Conservation (phyloP, 352 stramenopile species). For the Phytophthora rubi region DNA sequence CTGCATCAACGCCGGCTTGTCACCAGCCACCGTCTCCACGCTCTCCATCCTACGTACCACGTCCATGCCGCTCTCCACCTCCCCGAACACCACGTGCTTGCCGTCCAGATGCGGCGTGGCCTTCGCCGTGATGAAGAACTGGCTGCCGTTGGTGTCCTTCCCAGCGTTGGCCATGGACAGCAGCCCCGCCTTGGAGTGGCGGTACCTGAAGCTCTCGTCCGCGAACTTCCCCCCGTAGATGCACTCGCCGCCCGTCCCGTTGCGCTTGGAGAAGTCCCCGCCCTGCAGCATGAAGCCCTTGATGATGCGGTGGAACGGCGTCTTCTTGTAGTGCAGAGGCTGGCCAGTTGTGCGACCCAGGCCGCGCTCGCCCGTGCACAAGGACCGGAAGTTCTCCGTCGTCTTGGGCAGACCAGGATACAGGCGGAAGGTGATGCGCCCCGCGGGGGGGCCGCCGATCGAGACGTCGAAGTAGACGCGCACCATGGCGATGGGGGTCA, state of each 20-base stretch:
- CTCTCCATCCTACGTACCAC: conserved; percentile 86
- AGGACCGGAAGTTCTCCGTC: conserved; percentile 70
- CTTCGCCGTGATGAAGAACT: conserved; percentile 88
- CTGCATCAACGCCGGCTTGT: conserved; percentile 83
- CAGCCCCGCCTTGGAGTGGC: conserved; percentile 93
- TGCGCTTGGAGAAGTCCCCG: conserved; percentile 25
- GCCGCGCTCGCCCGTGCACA: conserved; percentile 74
- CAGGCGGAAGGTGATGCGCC: conserved; percentile 51
- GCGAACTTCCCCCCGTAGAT: conserved; percentile 87
- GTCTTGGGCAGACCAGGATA: conserved; percentile 63
- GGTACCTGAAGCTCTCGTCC: conserved; percentile 96
- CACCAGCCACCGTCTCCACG: conserved; percentile 74
- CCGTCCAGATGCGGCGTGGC: conserved; percentile 96
- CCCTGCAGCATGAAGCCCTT: conserved; percentile 88
- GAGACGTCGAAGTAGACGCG: conserved; percentile 75
- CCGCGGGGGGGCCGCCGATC: conserved; percentile 81
- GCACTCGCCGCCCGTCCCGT: conserved; percentile 58
- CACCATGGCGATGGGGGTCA: background rate
- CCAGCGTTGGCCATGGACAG: conserved; percentile 96
- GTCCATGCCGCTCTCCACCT: conserved; percentile 86
- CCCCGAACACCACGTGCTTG: conserved; percentile 99
- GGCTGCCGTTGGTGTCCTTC: conserved; percentile 76
- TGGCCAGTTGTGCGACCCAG: conserved; percentile 65
- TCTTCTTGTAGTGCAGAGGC: conserved; percentile 69
- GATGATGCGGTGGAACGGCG: conserved; percentile 87